A percentile compares a stretch with the other conserved stretches of the same genome.
These are phyloP conservation scores for Penicillium bovifimosum DNA, from an alignment of 495 filamentous ascomycete genomes.

Conservation along the genomic window DNA sequence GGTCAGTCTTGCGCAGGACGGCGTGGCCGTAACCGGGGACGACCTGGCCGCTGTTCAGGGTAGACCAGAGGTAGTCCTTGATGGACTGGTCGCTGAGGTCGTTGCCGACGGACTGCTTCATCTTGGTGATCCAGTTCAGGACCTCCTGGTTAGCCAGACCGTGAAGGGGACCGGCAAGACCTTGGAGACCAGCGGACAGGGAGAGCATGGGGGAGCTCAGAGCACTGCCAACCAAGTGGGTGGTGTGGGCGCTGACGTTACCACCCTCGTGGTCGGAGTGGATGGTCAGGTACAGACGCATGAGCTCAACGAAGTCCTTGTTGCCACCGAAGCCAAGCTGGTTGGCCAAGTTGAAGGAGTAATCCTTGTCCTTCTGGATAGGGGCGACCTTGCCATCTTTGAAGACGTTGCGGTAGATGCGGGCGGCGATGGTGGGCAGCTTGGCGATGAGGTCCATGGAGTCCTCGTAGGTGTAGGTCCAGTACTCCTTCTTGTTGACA, in stretches of 20 bases:
- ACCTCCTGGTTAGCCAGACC: slow-evolving; percentile 99
- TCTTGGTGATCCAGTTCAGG: slow-evolving; percentile 95
- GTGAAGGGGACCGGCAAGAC: slow-evolving; percentile 95
- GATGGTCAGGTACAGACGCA: slow-evolving; percentile 98
- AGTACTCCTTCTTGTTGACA: slow-evolving; percentile 98
- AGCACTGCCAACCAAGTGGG: slow-evolving; percentile 93
- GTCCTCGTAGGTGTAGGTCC: slow-evolving; percentile 98
- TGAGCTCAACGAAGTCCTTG: slow-evolving; percentile 94
- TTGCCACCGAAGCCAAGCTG: slow-evolving; percentile 94
- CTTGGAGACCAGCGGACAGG: slow-evolving; percentile 91
- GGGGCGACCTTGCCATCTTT: slow-evolving; percentile 97
- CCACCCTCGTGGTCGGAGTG: slow-evolving; percentile 99
- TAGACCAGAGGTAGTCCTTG: slow-evolving; percentile 96
- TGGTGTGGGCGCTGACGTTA: slow-evolving; percentile 97
- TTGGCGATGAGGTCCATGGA: slow-evolving; percentile 99
- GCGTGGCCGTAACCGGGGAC: slow-evolving; percentile 98
- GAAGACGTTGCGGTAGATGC: slow-evolving; percentile 99
- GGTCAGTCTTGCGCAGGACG: slow-evolving; percentile 98
- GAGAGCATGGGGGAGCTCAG: slow-evolving; percentile 97
- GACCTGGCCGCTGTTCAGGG: slow-evolving; percentile 89
- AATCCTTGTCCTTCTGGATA: slow-evolving; percentile 97
- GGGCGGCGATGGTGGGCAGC: slow-evolving; percentile 93
- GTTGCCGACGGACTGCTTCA: slow-evolving; percentile 93
- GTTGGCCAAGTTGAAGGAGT: slow-evolving; percentile 97
- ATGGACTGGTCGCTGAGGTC: slow-evolving; percentile 93